Evolutionary conservation across 345 rosid species (phyloP).

Genomic region (Moricandia arvensis): DNA sequence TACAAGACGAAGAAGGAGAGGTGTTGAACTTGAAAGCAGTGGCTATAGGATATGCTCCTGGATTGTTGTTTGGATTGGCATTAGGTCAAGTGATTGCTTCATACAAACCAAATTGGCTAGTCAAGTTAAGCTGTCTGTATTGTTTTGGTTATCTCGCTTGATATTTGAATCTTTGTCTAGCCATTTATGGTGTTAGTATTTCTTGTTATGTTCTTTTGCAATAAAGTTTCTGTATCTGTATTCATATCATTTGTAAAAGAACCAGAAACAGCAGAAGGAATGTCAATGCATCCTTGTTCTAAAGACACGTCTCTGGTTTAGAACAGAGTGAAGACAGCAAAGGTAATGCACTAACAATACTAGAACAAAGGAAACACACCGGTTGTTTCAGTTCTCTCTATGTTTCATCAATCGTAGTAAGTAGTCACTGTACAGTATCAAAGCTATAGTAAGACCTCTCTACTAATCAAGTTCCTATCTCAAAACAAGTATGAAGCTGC

Average conservation of each 20-base stretch:
- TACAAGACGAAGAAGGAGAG: neutral
- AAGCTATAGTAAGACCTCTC: constrained; percentile 4
- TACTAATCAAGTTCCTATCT: constrained; percentile 6
- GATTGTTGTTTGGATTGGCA: constrained; percentile 1
- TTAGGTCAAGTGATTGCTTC: neutral
- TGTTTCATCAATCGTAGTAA: constrained; percentile 3
- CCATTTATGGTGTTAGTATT: neutral
- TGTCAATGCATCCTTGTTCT: neutral
- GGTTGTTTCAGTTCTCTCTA: constrained; percentile 3
- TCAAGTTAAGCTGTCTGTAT: neutral
- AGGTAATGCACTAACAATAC: neutral
- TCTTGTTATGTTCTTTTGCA: neutral
- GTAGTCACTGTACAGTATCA: neutral
- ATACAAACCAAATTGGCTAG: neutral
- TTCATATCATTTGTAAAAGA: neutral
- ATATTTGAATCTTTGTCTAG: neutral
- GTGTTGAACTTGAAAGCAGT: constrained; percentile 17
- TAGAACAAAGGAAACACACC: neutral
- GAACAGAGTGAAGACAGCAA: neutral
- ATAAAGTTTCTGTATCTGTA: neutral
- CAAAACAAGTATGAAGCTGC: constrained; percentile 5
- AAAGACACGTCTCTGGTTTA: neutral
- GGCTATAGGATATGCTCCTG: constrained; percentile 10
- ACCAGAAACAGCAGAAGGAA: neutral
- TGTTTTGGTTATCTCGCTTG: neutral